Percentiles rank a stretch among this genome's conserved stretches.
Evolutionary conservation across 768 basidiomycete genomes (phyloP).

Genomic region (Phanerochaete carnosa): DNA sequence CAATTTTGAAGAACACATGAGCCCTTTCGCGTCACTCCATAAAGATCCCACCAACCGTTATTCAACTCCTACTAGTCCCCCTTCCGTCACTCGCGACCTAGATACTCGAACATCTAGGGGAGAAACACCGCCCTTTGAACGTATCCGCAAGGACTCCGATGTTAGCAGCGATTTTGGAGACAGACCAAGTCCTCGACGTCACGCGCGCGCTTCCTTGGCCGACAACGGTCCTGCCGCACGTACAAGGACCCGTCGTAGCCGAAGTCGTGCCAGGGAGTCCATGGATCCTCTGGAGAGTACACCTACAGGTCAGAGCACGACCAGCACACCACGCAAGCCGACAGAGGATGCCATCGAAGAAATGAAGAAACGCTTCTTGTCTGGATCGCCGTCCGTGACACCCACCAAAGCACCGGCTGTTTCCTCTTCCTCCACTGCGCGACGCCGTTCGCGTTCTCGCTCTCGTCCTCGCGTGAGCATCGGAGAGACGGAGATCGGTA

Average conservation of each 20-base stretch:
- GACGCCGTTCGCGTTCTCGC: conserved; percentile 11
- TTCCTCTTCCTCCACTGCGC: background rate
- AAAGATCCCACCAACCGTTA: background rate
- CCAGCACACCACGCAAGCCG: conserved; percentile 17
- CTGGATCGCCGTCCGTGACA: conserved; percentile 12
- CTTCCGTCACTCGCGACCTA: background rate
- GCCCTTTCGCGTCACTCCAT: background rate
- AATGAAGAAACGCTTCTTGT: conserved; percentile 57
- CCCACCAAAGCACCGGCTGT: conserved; percentile 5
- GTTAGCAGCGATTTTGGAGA: background rate
- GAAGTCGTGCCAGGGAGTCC: background rate
- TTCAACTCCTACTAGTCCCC: background rate
- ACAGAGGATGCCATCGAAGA: conserved; percentile 55
- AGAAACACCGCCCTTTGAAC: background rate
- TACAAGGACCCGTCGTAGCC: background rate
- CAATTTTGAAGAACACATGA: background rate
- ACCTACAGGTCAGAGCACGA: background rate
- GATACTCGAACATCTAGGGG: background rate
- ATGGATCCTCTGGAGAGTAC: background rate
- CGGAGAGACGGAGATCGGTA: conserved; percentile 2
- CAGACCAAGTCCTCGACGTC: background rate
- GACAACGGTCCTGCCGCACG: background rate
- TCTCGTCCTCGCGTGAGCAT: conserved; percentile 10
- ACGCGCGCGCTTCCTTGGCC: background rate
- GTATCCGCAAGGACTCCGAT: background rate